These are phyloP conservation scores for Dentipellis fragilis DNA, from an alignment of 768 basidiomycete species.

Conservation along the genomic window DNA sequence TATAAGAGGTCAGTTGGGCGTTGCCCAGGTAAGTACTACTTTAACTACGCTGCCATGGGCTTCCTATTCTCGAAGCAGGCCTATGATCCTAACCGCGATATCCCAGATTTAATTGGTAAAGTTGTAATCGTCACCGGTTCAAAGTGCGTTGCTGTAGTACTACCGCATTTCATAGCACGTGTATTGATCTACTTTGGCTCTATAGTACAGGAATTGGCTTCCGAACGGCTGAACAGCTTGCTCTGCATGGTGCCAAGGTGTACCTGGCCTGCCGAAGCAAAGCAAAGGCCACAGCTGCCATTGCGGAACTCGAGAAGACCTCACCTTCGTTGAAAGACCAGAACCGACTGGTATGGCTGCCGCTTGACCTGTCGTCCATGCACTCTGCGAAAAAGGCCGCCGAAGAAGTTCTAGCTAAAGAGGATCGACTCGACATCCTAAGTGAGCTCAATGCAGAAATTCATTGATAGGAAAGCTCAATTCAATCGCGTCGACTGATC, in stretches of 20 bases:
- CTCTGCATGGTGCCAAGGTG: slow-evolving; percentile 21
- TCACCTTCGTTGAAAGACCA: neutral
- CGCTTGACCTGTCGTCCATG: slow-evolving; percentile 43
- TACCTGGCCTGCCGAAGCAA: slow-evolving; percentile 15
- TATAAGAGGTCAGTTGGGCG: too few relatives aligned
- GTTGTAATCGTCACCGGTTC: slow-evolving; percentile 48
- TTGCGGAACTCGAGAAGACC: slow-evolving; percentile 13
- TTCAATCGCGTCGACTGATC: neutral
- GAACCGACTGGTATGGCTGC: slow-evolving; percentile 33
- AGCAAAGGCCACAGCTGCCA: slow-evolving; percentile 9
- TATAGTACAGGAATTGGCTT: slow-evolving; percentile 39
- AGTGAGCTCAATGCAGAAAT: slow-evolving; percentile 23
- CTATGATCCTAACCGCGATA: slow-evolving; percentile 25
- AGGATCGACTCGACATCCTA: slow-evolving; percentile 45
- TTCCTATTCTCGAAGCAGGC: neutral
- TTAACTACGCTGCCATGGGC: neutral
- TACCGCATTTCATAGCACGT: neutral
- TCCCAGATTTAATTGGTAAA: slow-evolving; percentile 38
- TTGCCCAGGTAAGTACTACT: too few relatives aligned
- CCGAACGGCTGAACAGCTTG: slow-evolving; percentile 41
- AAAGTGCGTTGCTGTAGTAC: slow-evolving; percentile 37
- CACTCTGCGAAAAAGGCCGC: slow-evolving; percentile 37
- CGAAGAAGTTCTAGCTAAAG: slow-evolving; percentile 37
- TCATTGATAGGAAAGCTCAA: neutral
- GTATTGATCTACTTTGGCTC: too few relatives aligned